These are phyloP conservation scores for Thozetella sp. DNA, from an alignment of 495 filamentous ascomycete genomes.

Conservation along the genomic window DNA sequence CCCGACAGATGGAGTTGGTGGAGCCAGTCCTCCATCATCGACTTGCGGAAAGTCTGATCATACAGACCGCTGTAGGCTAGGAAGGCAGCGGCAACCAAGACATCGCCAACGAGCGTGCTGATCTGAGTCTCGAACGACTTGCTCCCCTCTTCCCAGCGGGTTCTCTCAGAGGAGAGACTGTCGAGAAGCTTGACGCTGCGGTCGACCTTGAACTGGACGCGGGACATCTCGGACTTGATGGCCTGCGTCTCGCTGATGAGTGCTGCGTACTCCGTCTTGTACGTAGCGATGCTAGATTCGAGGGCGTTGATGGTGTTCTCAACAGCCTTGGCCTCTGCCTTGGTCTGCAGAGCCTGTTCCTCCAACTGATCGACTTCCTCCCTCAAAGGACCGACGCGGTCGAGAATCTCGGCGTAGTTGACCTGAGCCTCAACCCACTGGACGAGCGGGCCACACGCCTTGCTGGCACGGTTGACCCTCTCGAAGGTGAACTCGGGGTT, in stretches of 20 bases:
- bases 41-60: constrained; percentile 96
- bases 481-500: constrained; percentile 96
- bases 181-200: constrained; percentile 92
- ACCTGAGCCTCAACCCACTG: constrained; percentile 98
- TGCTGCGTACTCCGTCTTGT: constrained; percentile 95
- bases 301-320: constrained; percentile 81
- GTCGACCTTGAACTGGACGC: constrained; percentile 97
- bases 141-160: constrained; percentile 93
- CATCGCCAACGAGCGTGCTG: constrained; percentile 92
- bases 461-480: constrained; percentile 91
- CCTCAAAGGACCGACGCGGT: constrained; percentile 89
- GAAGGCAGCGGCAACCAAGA: constrained; percentile 92
- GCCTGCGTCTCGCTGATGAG: constrained; percentile 96
- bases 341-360: constrained; percentile 87
- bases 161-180: constrained; percentile 90
- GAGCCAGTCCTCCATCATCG: constrained; percentile 97
- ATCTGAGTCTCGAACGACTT: constrained; percentile 98
- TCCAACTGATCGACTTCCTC: constrained; percentile 89
- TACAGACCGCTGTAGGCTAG: constrained; percentile 98
- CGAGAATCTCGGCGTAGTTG: constrained; percentile 94
- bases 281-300: constrained; percentile 90
- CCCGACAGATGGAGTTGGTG: constrained; percentile 88
- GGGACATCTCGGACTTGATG: constrained; percentile 94
- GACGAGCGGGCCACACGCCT: constrained; percentile 94
- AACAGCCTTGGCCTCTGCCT: constrained; percentile 89